Conservation (phyloP, 441 rosid genomes). For the Theobroma grandiflorum region DNA sequence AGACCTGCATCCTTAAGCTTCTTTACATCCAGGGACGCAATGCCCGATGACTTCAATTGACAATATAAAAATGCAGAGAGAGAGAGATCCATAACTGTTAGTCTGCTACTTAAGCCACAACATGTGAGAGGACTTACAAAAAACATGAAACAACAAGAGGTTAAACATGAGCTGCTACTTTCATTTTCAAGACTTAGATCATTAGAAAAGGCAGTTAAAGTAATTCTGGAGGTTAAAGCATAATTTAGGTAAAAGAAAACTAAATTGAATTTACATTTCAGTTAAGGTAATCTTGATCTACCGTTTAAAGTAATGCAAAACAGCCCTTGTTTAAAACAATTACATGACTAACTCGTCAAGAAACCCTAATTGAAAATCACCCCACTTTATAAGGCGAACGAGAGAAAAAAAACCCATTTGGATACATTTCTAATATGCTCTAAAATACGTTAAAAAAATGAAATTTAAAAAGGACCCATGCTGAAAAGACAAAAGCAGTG, state of each 20-base stretch:
- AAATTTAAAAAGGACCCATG: constrained; percentile 16
- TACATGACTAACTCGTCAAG: background rate
- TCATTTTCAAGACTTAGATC: background rate
- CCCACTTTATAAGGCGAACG: background rate
- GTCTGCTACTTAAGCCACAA: background rate
- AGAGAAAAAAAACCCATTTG: background rate
- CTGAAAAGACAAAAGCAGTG: background rate
- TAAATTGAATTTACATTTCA: background rate
- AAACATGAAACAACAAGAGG: background rate
- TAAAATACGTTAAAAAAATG: background rate
- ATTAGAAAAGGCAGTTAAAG: background rate
- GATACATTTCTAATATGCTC: background rate
- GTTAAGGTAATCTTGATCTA: background rate
- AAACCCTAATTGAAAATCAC: constrained; percentile 5
- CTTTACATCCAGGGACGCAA: constrained; percentile 88
- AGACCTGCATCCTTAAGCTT: constrained; percentile 96
- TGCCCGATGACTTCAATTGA: constrained; percentile 73
- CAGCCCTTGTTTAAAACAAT: background rate
- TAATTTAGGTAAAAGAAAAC: constrained; percentile 23
- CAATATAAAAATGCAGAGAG: background rate
- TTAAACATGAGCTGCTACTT: background rate
- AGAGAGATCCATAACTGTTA: background rate
- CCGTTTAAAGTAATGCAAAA: background rate
- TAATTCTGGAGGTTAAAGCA: constrained; percentile 23
- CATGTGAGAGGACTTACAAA: background rate